phyloP scores from a whole-genome alignment of 805 yeast species.

The Candida silvatica region DNA sequence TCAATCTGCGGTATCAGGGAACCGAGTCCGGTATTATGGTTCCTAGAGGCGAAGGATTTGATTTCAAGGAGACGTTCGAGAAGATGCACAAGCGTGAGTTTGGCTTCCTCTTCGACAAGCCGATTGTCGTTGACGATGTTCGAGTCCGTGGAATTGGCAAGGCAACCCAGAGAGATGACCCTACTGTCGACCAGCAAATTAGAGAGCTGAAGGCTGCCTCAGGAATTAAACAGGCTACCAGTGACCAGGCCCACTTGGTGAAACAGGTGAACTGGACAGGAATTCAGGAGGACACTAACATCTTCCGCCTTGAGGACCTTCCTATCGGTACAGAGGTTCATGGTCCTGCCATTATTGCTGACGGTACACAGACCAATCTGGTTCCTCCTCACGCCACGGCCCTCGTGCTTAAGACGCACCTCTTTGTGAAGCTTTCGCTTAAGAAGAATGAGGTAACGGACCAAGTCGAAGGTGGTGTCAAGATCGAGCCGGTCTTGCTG shows the following conservation, averaged over 20 bases:
- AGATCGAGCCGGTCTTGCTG: constrained; percentile 59
- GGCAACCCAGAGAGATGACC: constrained; percentile 31
- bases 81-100: constrained; percentile 59
- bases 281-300: constrained; percentile 38
- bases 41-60: constrained; percentile 18
- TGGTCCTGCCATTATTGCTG: constrained; percentile 77
- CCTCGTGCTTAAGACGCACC: constrained; percentile 48
- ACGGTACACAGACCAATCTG: constrained; percentile 73
- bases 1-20: constrained; percentile 78
- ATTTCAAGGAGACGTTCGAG: constrained; percentile 38
- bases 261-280: constrained; percentile 54
- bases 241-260: constrained; percentile 21
- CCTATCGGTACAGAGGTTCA: constrained; percentile 39
- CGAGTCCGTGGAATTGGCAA: constrained; percentile 71
- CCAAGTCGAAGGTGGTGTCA: constrained; percentile 18
- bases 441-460: constrained; percentile 3
- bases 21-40: constrained; percentile 86
- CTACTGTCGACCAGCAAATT: constrained; percentile 43
- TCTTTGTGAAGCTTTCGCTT: constrained; percentile 32
- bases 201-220: constrained; percentile 21
- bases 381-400: constrained; percentile 58
- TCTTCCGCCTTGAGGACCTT: constrained; percentile 48
- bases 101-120: constrained; percentile 52
- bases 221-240: constrained; percentile 14
- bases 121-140: constrained; percentile 58